Conservation (phyloP, 345 rosid species). For the Noccaea bulbosa region DNA sequence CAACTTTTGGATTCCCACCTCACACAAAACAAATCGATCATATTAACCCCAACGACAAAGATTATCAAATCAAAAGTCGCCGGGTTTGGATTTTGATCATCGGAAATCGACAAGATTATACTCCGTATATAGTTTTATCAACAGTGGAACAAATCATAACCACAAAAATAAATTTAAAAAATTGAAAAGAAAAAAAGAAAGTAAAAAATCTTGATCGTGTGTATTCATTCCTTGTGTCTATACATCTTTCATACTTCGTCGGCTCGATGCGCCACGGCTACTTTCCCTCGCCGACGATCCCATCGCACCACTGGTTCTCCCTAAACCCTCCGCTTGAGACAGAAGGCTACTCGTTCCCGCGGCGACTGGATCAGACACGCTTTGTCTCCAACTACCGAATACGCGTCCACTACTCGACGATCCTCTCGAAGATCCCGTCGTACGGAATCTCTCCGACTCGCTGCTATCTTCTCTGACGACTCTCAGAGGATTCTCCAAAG, state of each 20-base stretch:
- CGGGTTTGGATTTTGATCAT: neutral
- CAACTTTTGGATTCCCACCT: neutral
- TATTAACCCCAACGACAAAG: neutral
- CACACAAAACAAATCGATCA: neutral
- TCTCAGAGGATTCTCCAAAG: slow-evolving; percentile 88
- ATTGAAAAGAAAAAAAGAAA: neutral
- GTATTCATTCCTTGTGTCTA: slow-evolving; percentile 13
- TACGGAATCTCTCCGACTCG: slow-evolving; percentile 69
- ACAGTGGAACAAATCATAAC: slow-evolving; percentile 32
- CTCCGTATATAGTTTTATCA: slow-evolving; percentile 26
- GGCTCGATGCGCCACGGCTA: slow-evolving; percentile 44
- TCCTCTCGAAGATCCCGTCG: slow-evolving; percentile 64
- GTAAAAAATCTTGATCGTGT: neutral
- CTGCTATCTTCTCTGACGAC: slow-evolving; percentile 77
- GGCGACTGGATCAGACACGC: slow-evolving; percentile 53
- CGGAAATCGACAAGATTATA: neutral
- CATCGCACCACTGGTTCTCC: neutral
- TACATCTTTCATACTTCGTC: slow-evolving; percentile 43
- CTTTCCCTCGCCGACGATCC: slow-evolving; percentile 39
- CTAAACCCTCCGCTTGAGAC: slow-evolving; percentile 39
- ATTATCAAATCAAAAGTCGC: slow-evolving; percentile 1
- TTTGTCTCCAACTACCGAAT: slow-evolving; percentile 88
- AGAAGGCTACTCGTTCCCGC: slow-evolving; percentile 46
- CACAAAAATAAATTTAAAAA: neutral
- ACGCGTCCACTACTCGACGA: slow-evolving; percentile 69